Evolutionary conservation across 805 yeast genomes (phyloP).

Genomic region (Starmerella apis): DNA sequence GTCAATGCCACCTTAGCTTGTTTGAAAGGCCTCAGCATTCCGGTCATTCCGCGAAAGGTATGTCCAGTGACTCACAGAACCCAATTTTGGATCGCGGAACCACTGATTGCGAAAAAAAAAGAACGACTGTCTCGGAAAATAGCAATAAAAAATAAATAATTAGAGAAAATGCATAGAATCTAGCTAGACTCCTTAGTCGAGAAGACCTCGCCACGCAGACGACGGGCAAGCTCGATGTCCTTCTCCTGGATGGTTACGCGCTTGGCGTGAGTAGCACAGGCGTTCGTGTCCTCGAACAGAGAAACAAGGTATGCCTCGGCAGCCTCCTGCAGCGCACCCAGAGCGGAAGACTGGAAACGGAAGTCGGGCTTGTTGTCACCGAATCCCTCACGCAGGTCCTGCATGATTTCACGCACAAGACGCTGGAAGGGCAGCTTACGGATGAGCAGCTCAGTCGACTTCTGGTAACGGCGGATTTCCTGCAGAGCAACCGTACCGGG

Average conservation of each 20-base stretch:
- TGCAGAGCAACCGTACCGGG: constrained; percentile 91
- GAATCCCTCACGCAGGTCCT: constrained; percentile 68
- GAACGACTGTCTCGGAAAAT: no score
- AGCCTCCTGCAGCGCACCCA: constrained; percentile 84
- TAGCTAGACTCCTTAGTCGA: constrained; percentile 22
- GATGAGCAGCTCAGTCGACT: constrained; percentile 74
- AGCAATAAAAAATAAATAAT: neutral
- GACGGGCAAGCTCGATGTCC: constrained; percentile 83
- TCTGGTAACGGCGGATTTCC: constrained; percentile 87
- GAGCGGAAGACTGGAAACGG: constrained; percentile 82
- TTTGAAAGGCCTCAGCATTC: no score
- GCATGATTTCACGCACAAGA: constrained; percentile 80
- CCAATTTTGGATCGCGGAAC: no score
- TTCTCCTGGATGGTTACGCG: constrained; percentile 88
- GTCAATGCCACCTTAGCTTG: no score
- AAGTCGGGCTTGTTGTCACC: constrained; percentile 32
- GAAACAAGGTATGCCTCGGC: constrained; percentile 83
- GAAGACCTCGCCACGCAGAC: constrained; percentile 68
- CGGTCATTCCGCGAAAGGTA: no score
- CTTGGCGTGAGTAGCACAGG: constrained; percentile 89
- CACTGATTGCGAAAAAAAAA: no score
- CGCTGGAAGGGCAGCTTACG: constrained; percentile 88
- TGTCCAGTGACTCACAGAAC: no score
- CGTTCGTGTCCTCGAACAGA: constrained; percentile 78
- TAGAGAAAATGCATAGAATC: neutral